A percentile compares a stretch with the other conserved stretches of the same genome.
Evolutionary conservation across 768 basidiomycete species (phyloP).

Genomic region (Leccinum sublutescens): DNA sequence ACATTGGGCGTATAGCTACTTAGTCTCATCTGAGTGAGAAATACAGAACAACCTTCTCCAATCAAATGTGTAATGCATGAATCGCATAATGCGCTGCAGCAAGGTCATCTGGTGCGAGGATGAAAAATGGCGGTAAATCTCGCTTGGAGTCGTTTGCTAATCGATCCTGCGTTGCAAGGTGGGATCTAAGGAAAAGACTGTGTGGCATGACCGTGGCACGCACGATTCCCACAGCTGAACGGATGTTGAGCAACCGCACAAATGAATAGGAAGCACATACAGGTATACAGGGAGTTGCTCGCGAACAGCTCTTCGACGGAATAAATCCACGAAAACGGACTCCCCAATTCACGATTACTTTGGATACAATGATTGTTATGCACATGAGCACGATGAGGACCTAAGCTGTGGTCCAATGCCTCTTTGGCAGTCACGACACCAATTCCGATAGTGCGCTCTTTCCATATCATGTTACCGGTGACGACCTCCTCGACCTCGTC

Average conservation of each 20-base stretch:
- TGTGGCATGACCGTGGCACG: constrained; percentile 93
- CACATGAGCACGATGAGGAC: constrained; percentile 72
- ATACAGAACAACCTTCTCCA: constrained; percentile 26
- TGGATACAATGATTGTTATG: constrained; percentile 74
- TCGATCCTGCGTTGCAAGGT: constrained; percentile 81
- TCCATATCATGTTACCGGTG: constrained; percentile 98
- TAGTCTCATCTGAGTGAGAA: constrained; percentile 19
- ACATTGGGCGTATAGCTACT: constrained; percentile 24
- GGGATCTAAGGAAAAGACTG: constrained; percentile 85
- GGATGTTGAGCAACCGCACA: constrained; percentile 13
- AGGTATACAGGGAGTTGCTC: constrained; percentile 60
- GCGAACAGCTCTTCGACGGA: constrained; percentile 65
- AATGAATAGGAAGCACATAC: constrained; percentile 38
- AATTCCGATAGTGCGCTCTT: constrained; percentile 86
- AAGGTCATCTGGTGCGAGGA: constrained; percentile 21
- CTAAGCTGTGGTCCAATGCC: constrained; percentile 90
- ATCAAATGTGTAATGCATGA: constrained; percentile 5
- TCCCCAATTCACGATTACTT: constrained; percentile 68
- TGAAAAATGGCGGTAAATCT: constrained; percentile 12
- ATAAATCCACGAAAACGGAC: constrained; percentile 73
- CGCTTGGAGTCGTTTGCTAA: constrained; percentile 36
- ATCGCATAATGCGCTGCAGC: constrained; percentile 13
- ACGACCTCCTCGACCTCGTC: constrained; percentile 99
- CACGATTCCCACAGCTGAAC: constrained; percentile 67
- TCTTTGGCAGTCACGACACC: constrained; percentile 90